Conservation (phyloP, 1,284 basidiomycete genomes). For the Ustilago bromivora region DNA sequence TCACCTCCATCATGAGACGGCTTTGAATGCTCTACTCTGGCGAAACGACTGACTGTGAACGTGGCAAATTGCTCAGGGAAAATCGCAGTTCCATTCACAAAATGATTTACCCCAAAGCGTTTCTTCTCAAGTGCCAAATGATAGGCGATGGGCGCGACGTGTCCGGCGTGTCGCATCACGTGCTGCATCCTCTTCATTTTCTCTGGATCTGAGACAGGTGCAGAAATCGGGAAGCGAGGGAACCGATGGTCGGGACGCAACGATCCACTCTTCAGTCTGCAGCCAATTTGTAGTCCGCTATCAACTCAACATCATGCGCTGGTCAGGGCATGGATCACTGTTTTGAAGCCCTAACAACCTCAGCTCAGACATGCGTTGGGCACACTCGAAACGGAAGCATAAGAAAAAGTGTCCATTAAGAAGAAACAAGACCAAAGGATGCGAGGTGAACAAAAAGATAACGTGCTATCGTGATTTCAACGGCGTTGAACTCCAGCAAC, state of each 20-base stretch:
- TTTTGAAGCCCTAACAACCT: too few relatives aligned
- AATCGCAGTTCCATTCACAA: not conserved
- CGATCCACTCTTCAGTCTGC: not conserved
- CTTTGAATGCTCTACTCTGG: not conserved
- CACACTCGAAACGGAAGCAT: not conserved
- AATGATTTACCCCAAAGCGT: constrained; percentile 20
- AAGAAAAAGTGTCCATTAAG: constrained; percentile 42
- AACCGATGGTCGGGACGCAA: constrained; percentile 4
- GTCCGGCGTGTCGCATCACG: constrained; percentile 25
- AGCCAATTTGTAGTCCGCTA: not conserved
- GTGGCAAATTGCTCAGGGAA: not conserved
- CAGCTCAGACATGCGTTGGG: not conserved
- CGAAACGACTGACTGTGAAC: not conserved
- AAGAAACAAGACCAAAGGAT: constrained; percentile 1
- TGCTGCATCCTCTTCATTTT: not conserved
- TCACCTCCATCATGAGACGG: not conserved
- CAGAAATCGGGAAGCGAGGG: constrained; percentile 1
- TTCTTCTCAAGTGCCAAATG: not conserved
- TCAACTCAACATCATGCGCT: not conserved
- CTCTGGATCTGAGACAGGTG: not conserved
- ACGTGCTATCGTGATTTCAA: not conserved
- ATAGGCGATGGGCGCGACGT: constrained; percentile 21
- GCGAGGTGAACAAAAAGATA: constrained; percentile 3
- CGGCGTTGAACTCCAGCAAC: not conserved
- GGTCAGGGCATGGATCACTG: not conserved